phyloP scores from a whole-genome alignment of 2,329 filamentous ascomycete species.

The Ceratocystis ficicola region DNA sequence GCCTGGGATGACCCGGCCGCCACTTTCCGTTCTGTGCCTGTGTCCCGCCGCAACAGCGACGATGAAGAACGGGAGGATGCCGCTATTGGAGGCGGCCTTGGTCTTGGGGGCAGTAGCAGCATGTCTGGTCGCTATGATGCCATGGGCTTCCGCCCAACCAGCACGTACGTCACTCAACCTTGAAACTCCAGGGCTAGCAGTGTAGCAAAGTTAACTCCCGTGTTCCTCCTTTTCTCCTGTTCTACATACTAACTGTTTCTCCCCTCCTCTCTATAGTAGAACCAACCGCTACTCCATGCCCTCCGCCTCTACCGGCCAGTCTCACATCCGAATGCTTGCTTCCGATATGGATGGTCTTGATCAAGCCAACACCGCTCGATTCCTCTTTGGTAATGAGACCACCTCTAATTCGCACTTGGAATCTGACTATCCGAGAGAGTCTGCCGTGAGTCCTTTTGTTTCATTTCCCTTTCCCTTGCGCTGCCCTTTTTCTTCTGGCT shows the following conservation, averaged over 20 bases:
- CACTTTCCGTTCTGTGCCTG: constrained; percentile 75
- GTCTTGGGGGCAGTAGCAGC: too few species aligned
- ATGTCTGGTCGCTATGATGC: constrained; percentile 51
- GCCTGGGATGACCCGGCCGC: constrained; percentile 48
- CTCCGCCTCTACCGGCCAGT: constrained; percentile 58
- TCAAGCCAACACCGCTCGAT: constrained; percentile 72
- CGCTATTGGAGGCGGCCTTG: background rate
- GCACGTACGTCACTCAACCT: constrained; percentile 53
- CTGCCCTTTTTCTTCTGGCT: background rate
- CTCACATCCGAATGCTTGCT: constrained; percentile 45
- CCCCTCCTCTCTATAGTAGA: background rate
- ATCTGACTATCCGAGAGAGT: constrained; percentile 32
- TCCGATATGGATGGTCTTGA: constrained; percentile 52
- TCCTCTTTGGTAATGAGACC: constrained; percentile 67
- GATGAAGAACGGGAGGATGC: constrained; percentile 62
- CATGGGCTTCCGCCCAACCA: constrained; percentile 60
- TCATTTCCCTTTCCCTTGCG: constrained; percentile 1
- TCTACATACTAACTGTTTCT: background rate
- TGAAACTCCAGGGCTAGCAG: background rate
- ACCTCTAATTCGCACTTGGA: constrained; percentile 13
- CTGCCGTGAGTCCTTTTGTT: constrained; percentile 27
- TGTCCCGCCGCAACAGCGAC: constrained; percentile 80
- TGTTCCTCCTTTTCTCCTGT: background rate
- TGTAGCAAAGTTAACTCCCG: too few species aligned
- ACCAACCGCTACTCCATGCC: constrained; percentile 90